Evolutionary conservation across 805 yeast species (phyloP), one percentile per base, ranked within the genome.

Genomic region (Lachancea thermotolerans): DNA sequence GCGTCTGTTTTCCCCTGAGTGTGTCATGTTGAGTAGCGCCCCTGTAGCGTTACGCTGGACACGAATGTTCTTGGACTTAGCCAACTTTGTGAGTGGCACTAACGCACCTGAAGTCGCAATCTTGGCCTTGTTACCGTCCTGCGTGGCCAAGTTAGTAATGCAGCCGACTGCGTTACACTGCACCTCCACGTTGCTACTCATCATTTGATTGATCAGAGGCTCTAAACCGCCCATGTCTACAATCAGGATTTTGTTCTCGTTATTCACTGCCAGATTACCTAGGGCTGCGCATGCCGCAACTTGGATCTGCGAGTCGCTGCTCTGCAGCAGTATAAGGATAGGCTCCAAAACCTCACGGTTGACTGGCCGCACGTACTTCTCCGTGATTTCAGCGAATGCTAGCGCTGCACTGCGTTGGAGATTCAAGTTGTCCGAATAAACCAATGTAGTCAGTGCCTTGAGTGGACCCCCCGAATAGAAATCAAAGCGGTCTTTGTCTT

Each of bases 81-180:
- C 99, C 52, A 93, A 75, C 66, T 87, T 88, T 1, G 98, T 91
- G 57, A 93, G 76, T 3, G 99, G 99, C 28, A 88, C 82, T 49
- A 93, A 74, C 1, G 99, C 99, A 15, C 99, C 99, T 17, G 95
- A 82, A 40, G 89, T 83, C 16, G 99, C 99, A 58, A 93, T 93
- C 64, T 88, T 89, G 43, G 93, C 82, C 66, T 93, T 93, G 69
- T 93, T 93, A 59, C 88, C 96, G 67, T 93, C 99, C 68, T 87
- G 96, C 6, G 99, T 93, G 7, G 99, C 99, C 66, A 93, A 77
- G 63, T 93, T 93, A 32, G 99, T 93, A 60, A 93, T 90, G 65
- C 99, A 93, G 14, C 99, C 99, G 46, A 93, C 99, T 2, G 99
- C 99, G 63, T 93, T 93, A 67, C 99, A 93, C 69, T 93, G 99